phyloP scores from a whole-genome alignment of 108 stramenopile genomes.

The Cylindrotheca closterium region DNA sequence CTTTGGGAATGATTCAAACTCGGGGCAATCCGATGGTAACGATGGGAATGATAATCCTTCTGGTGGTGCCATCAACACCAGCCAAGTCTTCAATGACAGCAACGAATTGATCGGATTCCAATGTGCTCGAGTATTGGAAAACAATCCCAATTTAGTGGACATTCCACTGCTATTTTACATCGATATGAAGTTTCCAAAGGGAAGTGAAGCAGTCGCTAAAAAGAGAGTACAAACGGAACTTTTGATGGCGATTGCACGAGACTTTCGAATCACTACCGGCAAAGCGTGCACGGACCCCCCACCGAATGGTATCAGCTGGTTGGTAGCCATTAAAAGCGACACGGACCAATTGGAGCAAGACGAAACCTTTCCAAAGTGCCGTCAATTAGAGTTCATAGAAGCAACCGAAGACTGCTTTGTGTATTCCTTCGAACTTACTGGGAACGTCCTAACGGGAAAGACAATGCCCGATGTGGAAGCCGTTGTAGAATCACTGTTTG shows the following conservation, averaged over 20 bases:
- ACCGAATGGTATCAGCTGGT: constrained; percentile 23
- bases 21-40: too few relatives aligned
- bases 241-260: constrained; percentile 1
- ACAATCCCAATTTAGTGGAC: constrained; percentile 4
- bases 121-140: background rate
- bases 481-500: background rate
- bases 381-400: background rate
- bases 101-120: background rate
- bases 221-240: constrained; percentile 4
- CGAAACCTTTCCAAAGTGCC: background rate
- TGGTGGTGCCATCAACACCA: background rate
- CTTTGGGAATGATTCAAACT: background rate
- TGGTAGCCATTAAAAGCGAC: constrained; percentile 19
- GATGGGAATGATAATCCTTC: too few relatives aligned
- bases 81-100: background rate
- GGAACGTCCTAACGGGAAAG: background rate
- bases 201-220: constrained; percentile 1
- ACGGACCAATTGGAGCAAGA: background rate
- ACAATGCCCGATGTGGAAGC: background rate
- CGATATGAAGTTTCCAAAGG: constrained; percentile 21
- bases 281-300: constrained; percentile 18
- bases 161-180: constrained; percentile 29
- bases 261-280: constrained; percentile 26
- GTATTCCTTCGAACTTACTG: background rate
- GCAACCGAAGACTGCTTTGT: background rate